Evolutionary conservation across 2,329 filamentous ascomycete genomes (phyloP), one percentile per base, ranked within the genome.

Genomic region (Peltaster fructicola): DNA sequence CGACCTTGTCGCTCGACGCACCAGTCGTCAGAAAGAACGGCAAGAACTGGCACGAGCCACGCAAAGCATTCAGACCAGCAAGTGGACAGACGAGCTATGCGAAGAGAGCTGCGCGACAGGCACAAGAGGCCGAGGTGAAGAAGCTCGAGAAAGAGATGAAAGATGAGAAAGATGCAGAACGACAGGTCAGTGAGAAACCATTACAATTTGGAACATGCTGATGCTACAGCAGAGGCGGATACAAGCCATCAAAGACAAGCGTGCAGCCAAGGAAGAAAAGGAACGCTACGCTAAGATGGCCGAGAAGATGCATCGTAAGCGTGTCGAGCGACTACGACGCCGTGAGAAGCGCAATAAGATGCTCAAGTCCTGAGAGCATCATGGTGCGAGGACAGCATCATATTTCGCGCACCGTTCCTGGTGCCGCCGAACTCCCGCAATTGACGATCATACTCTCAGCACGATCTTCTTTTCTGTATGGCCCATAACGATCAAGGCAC

Each of bases 231-330:
- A 92, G 79, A 64, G 67, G 46, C 72, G 73, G 38, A 70, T 88
- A 27, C 67, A 84, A 44, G 65, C 65, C 7, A 78, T 95, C 47
- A 84, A 77, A 44, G 81, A 91, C 36, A 84, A 76, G 53, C 68
- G 80, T 39, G 75, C 71, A 11, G 78, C 74, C 25, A 95, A 93
- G 64, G 84, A 81, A 43, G 88, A 95, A 61, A 82, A 77, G 53
- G 81, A 84, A 45, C 65, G 85, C 39, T 95, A 85, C 48, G 80
- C 82, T 52, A 80, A 84, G 61, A 69, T 98, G 69, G 85, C 82
- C 11, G 80, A 82, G 57, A 95, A 88, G 61, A 95, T 98, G 88
- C 85, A 95, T 59, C 72, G 69, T 54, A 95, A 92, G 65, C 67
- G 84, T 33, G 75, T 95, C 8, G 88, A 98, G 56, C 69, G 88